Percentiles rank a stretch among this genome's conserved stretches.
Evolutionary conservation across 306 rosid genomes (phyloP).

Genomic region (Bauhinia variegata): DNA sequence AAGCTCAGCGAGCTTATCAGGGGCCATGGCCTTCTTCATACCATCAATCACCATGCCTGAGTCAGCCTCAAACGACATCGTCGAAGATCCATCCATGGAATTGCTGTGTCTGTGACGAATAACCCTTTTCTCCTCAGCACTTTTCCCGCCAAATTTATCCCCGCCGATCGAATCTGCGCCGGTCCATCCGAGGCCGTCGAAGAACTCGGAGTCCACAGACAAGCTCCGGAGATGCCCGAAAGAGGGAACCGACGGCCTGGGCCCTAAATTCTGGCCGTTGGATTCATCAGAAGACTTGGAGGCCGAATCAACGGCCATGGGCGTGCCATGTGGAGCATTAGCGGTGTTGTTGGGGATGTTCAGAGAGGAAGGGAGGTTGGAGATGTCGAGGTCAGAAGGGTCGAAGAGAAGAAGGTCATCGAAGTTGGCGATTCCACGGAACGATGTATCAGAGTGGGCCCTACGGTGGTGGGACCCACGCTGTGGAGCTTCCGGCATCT

Average conservation of each 20-base stretch:
- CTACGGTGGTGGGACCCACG: slow-evolving; percentile 91
- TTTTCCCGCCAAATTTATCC: slow-evolving; percentile 38
- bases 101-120: slow-evolving; percentile 73
- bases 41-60: slow-evolving; percentile 48
- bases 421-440: slow-evolving; percentile 73
- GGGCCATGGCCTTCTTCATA: slow-evolving; percentile 74
- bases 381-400: slow-evolving; percentile 86
- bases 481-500: slow-evolving; percentile 71
- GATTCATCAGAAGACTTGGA: slow-evolving; percentile 60
- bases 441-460: slow-evolving; percentile 86
- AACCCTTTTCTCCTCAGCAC: slow-evolving; percentile 48
- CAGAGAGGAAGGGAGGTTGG: slow-evolving; percentile 62
- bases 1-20: slow-evolving; percentile 94
- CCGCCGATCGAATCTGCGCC: slow-evolving; percentile 34
- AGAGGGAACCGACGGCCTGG: slow-evolving; percentile 21
- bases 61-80: slow-evolving; percentile 69
- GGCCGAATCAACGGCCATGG: slow-evolving; percentile 51
- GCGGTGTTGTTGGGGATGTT: background rate
- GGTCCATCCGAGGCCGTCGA: slow-evolving; percentile 59
- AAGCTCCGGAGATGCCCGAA: slow-evolving; percentile 67
- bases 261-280: slow-evolving; percentile 40
- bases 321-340: slow-evolving; percentile 13
- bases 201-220: slow-evolving; percentile 92
- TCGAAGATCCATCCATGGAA: slow-evolving; percentile 77
- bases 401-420: slow-evolving; percentile 93